phyloP scores from a whole-genome alignment of 306 rosid genomes.

The Neltuma alba region DNA sequence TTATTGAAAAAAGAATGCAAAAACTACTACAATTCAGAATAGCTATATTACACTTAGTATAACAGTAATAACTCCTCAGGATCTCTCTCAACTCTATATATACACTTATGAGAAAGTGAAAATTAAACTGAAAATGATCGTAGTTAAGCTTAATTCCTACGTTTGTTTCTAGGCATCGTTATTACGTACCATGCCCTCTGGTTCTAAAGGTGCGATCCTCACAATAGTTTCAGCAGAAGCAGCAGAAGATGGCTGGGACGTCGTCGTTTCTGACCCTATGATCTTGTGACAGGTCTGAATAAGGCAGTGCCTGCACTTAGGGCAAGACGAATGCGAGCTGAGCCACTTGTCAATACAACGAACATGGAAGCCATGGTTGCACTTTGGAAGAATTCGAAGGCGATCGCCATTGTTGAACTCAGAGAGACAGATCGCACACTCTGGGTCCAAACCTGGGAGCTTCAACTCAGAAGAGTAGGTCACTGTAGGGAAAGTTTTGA shows the following conservation, averaged over 20 bases:
- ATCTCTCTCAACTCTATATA: neutral
- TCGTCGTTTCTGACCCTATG: conserved; percentile 36
- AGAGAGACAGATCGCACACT: conserved; percentile 80
- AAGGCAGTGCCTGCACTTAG: conserved; percentile 86
- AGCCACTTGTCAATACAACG: conserved; percentile 92
- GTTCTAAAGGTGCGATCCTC: conserved; percentile 61
- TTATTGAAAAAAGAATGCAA: neutral
- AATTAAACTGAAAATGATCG: neutral
- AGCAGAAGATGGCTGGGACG: conserved; percentile 33
- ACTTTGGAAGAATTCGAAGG: conserved; percentile 74
- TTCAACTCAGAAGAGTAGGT: conserved; percentile 58
- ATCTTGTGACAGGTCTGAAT: conserved; percentile 81
- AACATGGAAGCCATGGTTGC: conserved; percentile 89
- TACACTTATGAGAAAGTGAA: neutral
- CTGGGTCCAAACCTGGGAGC: conserved; percentile 60
- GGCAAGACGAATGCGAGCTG: conserved; percentile 86
- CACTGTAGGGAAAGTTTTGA: conserved; percentile 68
- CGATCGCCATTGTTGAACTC: conserved; percentile 68
- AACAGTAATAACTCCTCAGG: neutral
- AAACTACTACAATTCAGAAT: neutral
- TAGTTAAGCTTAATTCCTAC: neutral
- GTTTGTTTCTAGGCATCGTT: conserved; percentile 26
- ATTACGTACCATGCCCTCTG: conserved; percentile 62
- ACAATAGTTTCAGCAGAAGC: conserved; percentile 44
- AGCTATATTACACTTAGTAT: neutral